These are phyloP conservation scores for Metschnikowia kofuensis DNA, from an alignment of 805 yeast genomes.

Conservation along the genomic window DNA sequence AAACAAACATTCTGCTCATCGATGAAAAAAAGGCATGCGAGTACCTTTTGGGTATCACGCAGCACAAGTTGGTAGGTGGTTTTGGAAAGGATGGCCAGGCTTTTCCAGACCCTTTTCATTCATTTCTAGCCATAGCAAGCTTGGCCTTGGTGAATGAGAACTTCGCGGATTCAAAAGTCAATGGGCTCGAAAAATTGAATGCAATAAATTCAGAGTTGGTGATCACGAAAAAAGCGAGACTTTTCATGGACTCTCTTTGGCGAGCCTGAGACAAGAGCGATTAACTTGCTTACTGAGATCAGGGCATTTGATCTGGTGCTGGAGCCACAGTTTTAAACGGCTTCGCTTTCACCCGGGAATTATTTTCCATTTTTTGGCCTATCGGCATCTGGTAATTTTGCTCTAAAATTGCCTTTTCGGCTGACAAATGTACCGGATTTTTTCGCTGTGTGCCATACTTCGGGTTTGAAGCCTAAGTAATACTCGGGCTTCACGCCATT, in stretches of 20 bases:
- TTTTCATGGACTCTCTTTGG: constrained; percentile 17
- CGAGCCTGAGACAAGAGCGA: no score
- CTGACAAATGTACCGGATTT: no score
- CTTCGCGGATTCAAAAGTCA: not conserved
- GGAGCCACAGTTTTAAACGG: not conserved
- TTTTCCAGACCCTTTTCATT: constrained; percentile 70
- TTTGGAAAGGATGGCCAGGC: constrained; percentile 64
- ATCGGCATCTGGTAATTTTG: no score
- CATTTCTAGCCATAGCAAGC: constrained; percentile 59
- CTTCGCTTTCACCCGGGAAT: not conserved
- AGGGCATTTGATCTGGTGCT: not conserved
- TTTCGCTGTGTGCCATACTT: no score
- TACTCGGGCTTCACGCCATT: no score
- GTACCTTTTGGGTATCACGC: constrained; percentile 56
- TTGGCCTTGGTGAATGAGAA: constrained; percentile 31
- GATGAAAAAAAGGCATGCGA: constrained; percentile 32
- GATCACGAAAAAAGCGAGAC: constrained; percentile 11
- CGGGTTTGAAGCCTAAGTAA: no score
- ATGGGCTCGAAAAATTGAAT: constrained; percentile 7
- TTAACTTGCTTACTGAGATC: no score
- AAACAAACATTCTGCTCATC: constrained; percentile 25
- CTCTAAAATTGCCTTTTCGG: no score
- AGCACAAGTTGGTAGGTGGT: constrained; percentile 68
- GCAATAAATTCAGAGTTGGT: constrained; percentile 16
- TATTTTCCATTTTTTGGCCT: no score